Evolutionary conservation across 306 rosid genomes (phyloP).

Genomic region (Morella rubra): DNA sequence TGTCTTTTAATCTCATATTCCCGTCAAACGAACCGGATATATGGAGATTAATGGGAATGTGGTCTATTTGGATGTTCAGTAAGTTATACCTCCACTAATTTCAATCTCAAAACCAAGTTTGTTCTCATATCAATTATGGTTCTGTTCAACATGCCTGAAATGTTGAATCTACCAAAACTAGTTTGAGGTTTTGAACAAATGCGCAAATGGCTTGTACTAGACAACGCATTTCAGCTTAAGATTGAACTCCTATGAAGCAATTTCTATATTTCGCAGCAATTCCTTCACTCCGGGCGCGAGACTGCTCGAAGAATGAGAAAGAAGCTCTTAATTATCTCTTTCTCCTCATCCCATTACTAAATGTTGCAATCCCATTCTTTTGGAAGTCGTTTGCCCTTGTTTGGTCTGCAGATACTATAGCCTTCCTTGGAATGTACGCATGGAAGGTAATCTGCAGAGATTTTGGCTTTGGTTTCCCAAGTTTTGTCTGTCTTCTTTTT

Average conservation of each 20-base stretch:
- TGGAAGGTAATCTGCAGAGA: conserved; percentile 66
- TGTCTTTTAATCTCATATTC: conserved; percentile 86
- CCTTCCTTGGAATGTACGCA: conserved; percentile 89
- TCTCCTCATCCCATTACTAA: conserved; percentile 80
- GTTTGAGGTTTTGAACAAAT: conserved; percentile 4
- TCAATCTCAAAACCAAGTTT: not conserved
- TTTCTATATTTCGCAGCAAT: conserved; percentile 57
- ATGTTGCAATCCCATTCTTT: conserved; percentile 85
- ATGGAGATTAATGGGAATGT: conserved; percentile 89
- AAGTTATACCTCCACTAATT: not conserved
- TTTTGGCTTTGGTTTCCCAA: conserved; percentile 1
- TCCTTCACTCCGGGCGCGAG: conserved; percentile 94
- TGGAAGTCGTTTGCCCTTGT: conserved; percentile 94
- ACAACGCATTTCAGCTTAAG: conserved; percentile 2
- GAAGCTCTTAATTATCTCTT: conserved; percentile 97
- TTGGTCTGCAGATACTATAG: conserved; percentile 85
- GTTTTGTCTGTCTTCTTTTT: not conserved
- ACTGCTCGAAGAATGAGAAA: conserved; percentile 95
- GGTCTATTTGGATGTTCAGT: not conserved
- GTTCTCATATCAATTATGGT: not conserved
- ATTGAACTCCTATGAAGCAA: conserved; percentile 2
- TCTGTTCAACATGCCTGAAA: conserved; percentile 6
- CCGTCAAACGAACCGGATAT: conserved; percentile 91
- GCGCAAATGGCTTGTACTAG: conserved; percentile 11
- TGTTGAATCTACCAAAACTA: not conserved